Evolutionary conservation across 2,329 filamentous ascomycete genomes (phyloP), one percentile per base, ranked within the genome.

Genomic region (Colletotrichum shisoi): DNA sequence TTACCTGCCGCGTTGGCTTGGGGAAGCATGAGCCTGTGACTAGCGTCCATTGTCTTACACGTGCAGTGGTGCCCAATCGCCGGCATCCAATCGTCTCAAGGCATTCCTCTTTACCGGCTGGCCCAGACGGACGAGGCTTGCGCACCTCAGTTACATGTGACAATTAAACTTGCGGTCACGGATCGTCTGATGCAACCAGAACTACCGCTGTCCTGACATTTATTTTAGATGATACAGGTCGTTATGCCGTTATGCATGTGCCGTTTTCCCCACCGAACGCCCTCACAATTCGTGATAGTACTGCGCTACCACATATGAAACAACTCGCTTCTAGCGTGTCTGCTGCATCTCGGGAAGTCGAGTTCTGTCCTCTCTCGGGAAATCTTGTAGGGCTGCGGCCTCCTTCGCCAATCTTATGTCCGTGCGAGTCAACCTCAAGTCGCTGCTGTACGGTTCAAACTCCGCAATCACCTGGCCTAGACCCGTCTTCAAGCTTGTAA

Each of bases 401-500:
- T 93, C 89, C 75, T 85, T 89, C 4, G 92, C 94, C 63, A 90
- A 80, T 72, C 89, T 84, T 71, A 97, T 82, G 72, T 97, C 94
- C 62, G 84, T 84, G 69, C 85, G 82, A 45, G 83, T 89, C 70
- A 97, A 79, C 52, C 90, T 86, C 71, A 97, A 80, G 68, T 92
- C 88, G 42, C 81, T 80, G 70, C 89, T 84, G 76, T 93, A 97
- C 64, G 87, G 86, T 64, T 89, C 91, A 78, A 97, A 97, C 24
- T 85, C 87, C 12, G 79, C 76, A 42, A 97, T 72, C 4, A 97
- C 81, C 63, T 87, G 84, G 48, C 81, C 80, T 52, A 97, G 80
- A 0, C 88, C 88, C 3, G 80, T 81, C 74, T 86, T 90, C 71
- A 97, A 75, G 17, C 87, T 85, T 17, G 83, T 79, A 51, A 92